These are phyloP conservation scores for Wickerhamiella shivajii DNA, from an alignment of 805 yeast genomes.

Conservation along the genomic window DNA sequence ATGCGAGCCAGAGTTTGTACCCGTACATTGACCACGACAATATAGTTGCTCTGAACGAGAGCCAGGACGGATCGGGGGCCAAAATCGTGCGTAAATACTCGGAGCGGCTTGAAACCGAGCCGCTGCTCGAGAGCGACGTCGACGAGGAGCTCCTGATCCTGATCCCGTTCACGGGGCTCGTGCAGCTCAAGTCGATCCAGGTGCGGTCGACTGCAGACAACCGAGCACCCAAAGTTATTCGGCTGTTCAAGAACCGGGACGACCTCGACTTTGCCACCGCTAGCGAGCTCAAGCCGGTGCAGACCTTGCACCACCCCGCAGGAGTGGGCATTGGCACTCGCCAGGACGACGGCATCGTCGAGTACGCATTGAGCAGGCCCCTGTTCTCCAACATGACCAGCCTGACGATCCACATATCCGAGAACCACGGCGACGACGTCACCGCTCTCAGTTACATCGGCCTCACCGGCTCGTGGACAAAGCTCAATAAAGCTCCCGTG, in stretches of 20 bases:
- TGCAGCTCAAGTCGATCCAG: conserved; percentile 59
- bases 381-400: conserved; percentile 54
- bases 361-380: conserved; percentile 67
- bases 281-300: conserved; percentile 34
- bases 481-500: conserved; percentile 49
- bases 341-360: conserved; percentile 41
- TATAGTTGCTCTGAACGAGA: conserved; percentile 49
- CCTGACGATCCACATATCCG: conserved; percentile 52
- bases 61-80: conserved; percentile 36
- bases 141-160: conserved; percentile 68
- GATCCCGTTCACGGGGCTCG: conserved; percentile 67
- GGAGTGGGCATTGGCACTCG: conserved; percentile 28
- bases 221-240: conserved; percentile 54
- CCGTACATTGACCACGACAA: conserved; percentile 44
- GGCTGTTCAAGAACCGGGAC: conserved; percentile 56
- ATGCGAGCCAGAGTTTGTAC: conserved; percentile 47
- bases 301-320: conserved; percentile 46
- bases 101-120: conserved; percentile 33
- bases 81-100: conserved; percentile 39
- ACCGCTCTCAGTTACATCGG: conserved; percentile 57
- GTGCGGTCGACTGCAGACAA: conserved; percentile 48
- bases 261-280: conserved; percentile 62
- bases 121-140: conserved; percentile 47
- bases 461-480: conserved; percentile 44
- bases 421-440: conserved; percentile 46